These are phyloP conservation scores for Sistotremastrum niveocremeum DNA, from an alignment of 768 basidiomycete species.

Conservation along the genomic window DNA sequence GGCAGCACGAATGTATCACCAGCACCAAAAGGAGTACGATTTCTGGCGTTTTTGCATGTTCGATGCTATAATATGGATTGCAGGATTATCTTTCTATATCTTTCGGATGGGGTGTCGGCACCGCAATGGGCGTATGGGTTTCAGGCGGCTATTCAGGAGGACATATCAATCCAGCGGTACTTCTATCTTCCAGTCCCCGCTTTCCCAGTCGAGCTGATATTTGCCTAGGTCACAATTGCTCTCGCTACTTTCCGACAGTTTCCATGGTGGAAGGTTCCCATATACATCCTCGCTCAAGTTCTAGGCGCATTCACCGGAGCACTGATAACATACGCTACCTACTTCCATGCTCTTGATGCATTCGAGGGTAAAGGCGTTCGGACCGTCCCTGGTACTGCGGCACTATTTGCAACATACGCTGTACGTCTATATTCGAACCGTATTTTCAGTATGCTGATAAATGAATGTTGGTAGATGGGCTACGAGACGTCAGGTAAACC, in stretches of 20 bases:
- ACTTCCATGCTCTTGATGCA: constrained; percentile 52
- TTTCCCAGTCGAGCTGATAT: background rate
- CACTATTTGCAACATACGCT: constrained; percentile 47
- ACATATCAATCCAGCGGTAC: constrained; percentile 30
- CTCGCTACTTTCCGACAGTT: constrained; percentile 59
- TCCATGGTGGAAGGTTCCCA: constrained; percentile 71
- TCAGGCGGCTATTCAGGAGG: constrained; percentile 56
- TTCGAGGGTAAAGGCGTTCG: constrained; percentile 43
- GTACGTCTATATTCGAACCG: constrained; percentile 22
- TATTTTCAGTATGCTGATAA: background rate
- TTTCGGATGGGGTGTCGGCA: constrained; percentile 46
- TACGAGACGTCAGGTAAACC: background rate
- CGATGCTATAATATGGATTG: background rate
- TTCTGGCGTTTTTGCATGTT: background rate
- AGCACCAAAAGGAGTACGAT: constrained; percentile 11
- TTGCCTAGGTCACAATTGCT: constrained; percentile 47
- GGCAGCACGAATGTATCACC: constrained; percentile 10
- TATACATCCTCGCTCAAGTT: constrained; percentile 48
- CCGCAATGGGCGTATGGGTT: constrained; percentile 57
- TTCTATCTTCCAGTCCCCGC: background rate
- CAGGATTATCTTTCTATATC: constrained; percentile 36
- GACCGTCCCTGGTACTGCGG: constrained; percentile 43
- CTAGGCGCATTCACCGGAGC: constrained; percentile 48
- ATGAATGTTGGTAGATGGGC: background rate
- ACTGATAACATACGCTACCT: constrained; percentile 47